A percentile compares a stretch with the other conserved stretches of the same genome.
These are phyloP conservation scores for Basidioascus undulatus DNA, from an alignment of 768 basidiomycete genomes.

Conservation along the genomic window DNA sequence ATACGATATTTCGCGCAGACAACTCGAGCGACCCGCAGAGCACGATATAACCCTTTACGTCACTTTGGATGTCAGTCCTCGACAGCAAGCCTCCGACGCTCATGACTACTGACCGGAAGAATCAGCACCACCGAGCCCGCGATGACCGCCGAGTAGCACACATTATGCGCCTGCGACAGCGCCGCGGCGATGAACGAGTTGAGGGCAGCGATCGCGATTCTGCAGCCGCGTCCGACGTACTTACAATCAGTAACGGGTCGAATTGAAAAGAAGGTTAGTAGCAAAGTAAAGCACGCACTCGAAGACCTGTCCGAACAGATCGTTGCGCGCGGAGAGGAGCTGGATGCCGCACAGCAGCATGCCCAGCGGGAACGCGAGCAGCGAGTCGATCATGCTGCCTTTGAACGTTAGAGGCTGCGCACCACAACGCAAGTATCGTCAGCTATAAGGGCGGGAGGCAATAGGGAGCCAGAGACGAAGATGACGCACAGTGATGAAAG, in stretches of 20 bases:
- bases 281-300: constrained; percentile 24
- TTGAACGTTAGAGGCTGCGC: constrained; percentile 34
- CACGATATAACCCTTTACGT: constrained; percentile 33
- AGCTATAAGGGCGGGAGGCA: constrained; percentile 2
- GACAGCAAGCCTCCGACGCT: neutral
- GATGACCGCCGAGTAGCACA: constrained; percentile 62
- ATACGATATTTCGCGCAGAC: constrained; percentile 49
- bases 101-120: constrained; percentile 31
- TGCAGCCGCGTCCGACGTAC: constrained; percentile 15
- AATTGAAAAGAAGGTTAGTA: neutral
- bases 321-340: constrained; percentile 34
- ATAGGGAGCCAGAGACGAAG: constrained; percentile 4
- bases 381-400: constrained; percentile 52
- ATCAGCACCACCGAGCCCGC: constrained; percentile 57
- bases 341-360: constrained; percentile 46
- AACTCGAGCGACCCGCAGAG: constrained; percentile 50
- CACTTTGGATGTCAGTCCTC: neutral
- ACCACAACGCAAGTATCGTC: neutral
- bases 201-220: constrained; percentile 53
- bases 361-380: constrained; percentile 50
- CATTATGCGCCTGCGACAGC: constrained; percentile 36
- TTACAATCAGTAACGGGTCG: neutral
- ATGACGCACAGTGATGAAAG: constrained; percentile 30
- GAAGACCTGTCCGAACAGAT: constrained; percentile 57
- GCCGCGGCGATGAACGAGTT: constrained; percentile 58